Evolutionary conservation across 2,329 filamentous ascomycete genomes (phyloP).

Genomic region (Emergomyces pasteurianus): DNA sequence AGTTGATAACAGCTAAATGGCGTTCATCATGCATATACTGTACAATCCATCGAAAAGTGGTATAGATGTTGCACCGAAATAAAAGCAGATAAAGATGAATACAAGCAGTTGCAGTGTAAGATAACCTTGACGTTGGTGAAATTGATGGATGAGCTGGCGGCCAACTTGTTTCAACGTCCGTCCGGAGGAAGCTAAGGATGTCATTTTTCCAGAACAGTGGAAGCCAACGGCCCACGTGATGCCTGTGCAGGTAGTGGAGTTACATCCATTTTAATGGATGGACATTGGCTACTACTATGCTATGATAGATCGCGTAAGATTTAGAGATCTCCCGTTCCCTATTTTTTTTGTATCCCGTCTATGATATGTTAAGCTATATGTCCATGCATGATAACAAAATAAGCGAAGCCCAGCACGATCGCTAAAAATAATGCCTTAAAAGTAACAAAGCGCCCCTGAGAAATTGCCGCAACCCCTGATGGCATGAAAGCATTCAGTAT

Average conservation of each 20-base stretch:
- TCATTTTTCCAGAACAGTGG: background rate
- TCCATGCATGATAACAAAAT: conserved; percentile 2
- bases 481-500: background rate
- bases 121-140: background rate
- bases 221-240: background rate
- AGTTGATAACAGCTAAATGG: background rate
- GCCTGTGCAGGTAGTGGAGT: too few species aligned
- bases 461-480: background rate
- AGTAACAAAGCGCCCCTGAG: background rate
- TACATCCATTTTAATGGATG: too few species aligned
- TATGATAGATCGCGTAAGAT: too few species aligned
- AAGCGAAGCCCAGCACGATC: background rate
- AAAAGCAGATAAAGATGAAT: background rate
- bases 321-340: background rate
- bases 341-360: background rate
- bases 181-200: background rate
- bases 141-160: background rate
- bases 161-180: background rate
- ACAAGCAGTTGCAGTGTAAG: background rate
- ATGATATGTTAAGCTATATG: background rate
- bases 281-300: too few species aligned
- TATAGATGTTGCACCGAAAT: background rate
- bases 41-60: background rate
- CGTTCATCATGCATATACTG: background rate
- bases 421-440: background rate